A percentile compares a stretch with the other conserved stretches of the same genome.
Conservation (phyloP, 2,329 filamentous ascomycete species). For the Aspergillus amoenus region DNA sequence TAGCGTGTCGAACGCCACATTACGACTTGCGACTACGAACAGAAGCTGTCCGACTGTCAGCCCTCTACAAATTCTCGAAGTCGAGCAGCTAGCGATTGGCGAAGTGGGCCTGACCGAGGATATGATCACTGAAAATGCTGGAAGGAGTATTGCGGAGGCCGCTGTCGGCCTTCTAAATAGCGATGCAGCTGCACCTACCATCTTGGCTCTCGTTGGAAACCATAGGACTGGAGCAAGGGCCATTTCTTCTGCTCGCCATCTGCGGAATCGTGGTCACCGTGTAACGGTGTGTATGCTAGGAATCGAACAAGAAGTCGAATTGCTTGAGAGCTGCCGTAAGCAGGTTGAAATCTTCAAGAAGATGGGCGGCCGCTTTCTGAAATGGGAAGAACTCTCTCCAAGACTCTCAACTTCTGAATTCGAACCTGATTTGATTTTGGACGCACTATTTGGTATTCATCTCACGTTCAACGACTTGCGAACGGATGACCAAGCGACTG, state of each 20-base stretch:
- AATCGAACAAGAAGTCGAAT: constrained; percentile 76
- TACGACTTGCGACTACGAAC: constrained; percentile 56
- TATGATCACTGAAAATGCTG: constrained; percentile 88
- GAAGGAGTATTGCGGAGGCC: constrained; percentile 77
- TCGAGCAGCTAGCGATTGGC: constrained; percentile 86
- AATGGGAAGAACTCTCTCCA: constrained; percentile 58
- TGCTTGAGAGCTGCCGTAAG: constrained; percentile 75
- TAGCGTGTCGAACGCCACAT: constrained; percentile 39
- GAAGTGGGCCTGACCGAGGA: constrained; percentile 86
- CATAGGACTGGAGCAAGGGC: constrained; percentile 85
- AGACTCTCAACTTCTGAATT: constrained; percentile 55
- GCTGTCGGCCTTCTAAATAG: constrained; percentile 70
- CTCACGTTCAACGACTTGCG: constrained; percentile 86
- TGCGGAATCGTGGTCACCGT: constrained; percentile 78
- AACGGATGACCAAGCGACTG: constrained; percentile 76
- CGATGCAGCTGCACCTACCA: constrained; percentile 53
- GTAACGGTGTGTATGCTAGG: constrained; percentile 82
- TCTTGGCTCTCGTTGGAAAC: constrained; percentile 89
- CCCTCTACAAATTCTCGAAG: constrained; percentile 82
- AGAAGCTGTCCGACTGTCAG: constrained; percentile 58
- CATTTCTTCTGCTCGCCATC: constrained; percentile 79
- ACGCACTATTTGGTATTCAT: constrained; percentile 83
- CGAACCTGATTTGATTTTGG: constrained; percentile 77
- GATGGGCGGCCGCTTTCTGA: constrained; percentile 72
- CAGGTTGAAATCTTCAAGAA: constrained; percentile 83